These are phyloP conservation scores for Podospora conica DNA, from an alignment of 495 filamentous ascomycete species.

Conservation along the genomic window DNA sequence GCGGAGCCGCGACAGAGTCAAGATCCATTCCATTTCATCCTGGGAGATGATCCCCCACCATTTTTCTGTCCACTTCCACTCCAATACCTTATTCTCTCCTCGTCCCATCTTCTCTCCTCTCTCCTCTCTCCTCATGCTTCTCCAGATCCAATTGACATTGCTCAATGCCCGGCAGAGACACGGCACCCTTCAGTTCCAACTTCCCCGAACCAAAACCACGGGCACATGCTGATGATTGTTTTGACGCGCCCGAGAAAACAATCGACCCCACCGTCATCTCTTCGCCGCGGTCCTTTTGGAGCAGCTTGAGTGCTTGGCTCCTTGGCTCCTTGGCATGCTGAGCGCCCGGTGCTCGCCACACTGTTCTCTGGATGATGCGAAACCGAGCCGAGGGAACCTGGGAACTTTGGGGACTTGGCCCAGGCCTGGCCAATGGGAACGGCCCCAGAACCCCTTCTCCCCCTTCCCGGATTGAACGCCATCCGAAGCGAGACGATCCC, in stretches of 20 bases:
- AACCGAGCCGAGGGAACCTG: not conserved
- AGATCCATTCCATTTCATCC: not conserved
- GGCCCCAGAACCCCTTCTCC: not conserved
- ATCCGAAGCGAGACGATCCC: constrained; percentile 13
- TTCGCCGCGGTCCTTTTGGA: not conserved
- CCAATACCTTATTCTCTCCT: not conserved
- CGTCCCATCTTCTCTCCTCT: too few species aligned
- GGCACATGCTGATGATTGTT: too few species aligned
- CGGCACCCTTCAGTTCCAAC: too few species aligned
- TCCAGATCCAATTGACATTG: too few species aligned
- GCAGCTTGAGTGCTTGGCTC: too few species aligned
- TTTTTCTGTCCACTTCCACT: not conserved
- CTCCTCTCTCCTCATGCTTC: too few species aligned
- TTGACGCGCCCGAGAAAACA: too few species aligned
- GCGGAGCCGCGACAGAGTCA: not conserved
- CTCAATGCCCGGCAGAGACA: too few species aligned
- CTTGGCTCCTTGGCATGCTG: not conserved
- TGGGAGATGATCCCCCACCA: not conserved
- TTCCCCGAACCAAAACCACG: too few species aligned
- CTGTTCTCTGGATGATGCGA: not conserved
- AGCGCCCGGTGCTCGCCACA: not conserved
- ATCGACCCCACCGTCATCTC: not conserved
- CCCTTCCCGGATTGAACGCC: constrained; percentile 9
- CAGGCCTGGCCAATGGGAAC: not conserved
- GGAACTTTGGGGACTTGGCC: constrained; percentile 4